Base-by-base conservation (phyloP, 2,329 filamentous ascomycete genomes). In the Zymoseptoria ardabiliae region DNA sequence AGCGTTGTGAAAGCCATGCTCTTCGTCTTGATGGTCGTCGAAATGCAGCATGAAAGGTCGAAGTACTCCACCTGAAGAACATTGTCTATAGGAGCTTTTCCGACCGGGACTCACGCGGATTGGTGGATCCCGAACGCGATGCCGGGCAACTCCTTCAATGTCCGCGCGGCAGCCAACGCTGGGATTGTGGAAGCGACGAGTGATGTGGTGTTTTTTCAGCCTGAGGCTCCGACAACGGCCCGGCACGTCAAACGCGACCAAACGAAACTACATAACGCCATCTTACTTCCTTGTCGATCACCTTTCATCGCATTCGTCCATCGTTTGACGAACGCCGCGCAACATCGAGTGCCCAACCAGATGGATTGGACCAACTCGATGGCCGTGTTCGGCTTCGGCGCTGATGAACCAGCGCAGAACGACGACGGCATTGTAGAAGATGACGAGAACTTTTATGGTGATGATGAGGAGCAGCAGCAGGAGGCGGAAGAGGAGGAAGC, bases 301-400 rank as follows among this genome's bases (percentile, higher is more conserved):
- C 13, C 11, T n/a, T n/a, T 45, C 17, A 45, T 45, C 35, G 9
- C 25, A 45, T 17, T 45, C 35, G 35, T 45, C 11, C 35, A 45
- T 45, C 35, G 35, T 17, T 45, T 45, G 11, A 45, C 13, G 13
- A 45, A 45, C 35, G 35, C 35, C 35, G 35, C 35, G 59, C 21
- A 45, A 28, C 13, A 19, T 45, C 35, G 48, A 54, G 35, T 45
- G 35, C 35, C 35, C 35, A n/a, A 45, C 35, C 35, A 45, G 30
- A 66, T 67, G 62, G 66, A 68, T 52, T 66, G 67, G 65, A 58
- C 58, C 55, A 60, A 62, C 56, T 60, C 61, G 50, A 63, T 67
- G 66, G 61, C 57, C 22, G 57, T 62, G 54, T 62, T 63, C 54
- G 55, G 57, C 53, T 51, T 60, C 23, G 25, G 23, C 22, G 53